phyloP scores from a whole-genome alignment of 2,329 filamentous ascomycete genomes.

The Graphilbum ipis-grandicollis region DNA sequence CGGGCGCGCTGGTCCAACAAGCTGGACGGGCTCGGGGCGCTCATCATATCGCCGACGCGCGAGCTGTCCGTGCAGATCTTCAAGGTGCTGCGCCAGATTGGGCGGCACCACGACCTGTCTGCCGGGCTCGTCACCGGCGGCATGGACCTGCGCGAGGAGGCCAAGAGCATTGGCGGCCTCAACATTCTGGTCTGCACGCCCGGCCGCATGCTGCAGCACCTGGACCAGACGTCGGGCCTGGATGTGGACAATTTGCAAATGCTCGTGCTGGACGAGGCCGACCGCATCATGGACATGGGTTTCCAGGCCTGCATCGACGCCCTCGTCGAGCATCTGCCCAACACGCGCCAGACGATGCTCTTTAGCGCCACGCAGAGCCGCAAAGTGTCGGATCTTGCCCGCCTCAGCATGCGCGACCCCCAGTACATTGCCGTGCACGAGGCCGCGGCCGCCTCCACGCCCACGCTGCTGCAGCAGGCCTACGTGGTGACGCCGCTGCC shows the following conservation, averaged over 20 bases:
- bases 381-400: conserved; percentile 78
- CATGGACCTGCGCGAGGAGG: conserved; percentile 74
- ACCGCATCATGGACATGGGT: conserved; percentile 95
- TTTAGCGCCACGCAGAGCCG: conserved; percentile 96
- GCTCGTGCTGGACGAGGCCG: conserved; percentile 86
- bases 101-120: conserved; percentile 75
- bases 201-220: conserved; percentile 83
- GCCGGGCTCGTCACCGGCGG: conserved; percentile 89
- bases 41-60: conserved; percentile 86
- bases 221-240: conserved; percentile 37
- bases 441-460: conserved; percentile 61
- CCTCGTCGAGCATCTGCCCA: conserved; percentile 78
- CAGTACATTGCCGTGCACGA: conserved; percentile 95
- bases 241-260: conserved; percentile 60
- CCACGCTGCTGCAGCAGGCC: conserved; percentile 70
- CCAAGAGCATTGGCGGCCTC: conserved; percentile 73
- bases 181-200: conserved; percentile 95
- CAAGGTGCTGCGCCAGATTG: conserved; percentile 79
- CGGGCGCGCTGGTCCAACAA: conserved; percentile 80
- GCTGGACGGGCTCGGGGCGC: conserved; percentile 74
- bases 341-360: conserved; percentile 72
- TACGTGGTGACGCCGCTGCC: conserved; percentile 74
- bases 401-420: conserved; percentile 73
- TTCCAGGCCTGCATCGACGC: conserved; percentile 85
- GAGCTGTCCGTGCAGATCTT: conserved; percentile 96